Evolutionary conservation across 2,329 filamentous ascomycete species (phyloP).

Genomic region (Neofusicoccum sp.): DNA sequence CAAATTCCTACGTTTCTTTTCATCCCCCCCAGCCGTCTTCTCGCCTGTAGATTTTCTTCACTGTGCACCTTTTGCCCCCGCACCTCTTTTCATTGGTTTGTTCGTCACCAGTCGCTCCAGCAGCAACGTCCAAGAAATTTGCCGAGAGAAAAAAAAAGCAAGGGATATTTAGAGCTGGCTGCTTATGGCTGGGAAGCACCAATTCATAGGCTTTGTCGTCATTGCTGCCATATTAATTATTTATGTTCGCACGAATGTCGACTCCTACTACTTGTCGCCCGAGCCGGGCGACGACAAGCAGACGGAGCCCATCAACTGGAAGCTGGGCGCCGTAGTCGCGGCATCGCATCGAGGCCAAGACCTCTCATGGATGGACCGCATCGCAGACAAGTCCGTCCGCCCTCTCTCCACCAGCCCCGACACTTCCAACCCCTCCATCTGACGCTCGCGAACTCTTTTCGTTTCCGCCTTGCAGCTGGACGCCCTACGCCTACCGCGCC

Average conservation of each 20-base stretch:
- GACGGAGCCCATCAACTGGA: background rate
- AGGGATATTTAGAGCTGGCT: no score
- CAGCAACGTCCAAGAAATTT: background rate
- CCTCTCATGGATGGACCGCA: background rate
- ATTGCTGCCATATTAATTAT: background rate
- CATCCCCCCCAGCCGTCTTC: background rate
- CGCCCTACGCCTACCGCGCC: slow-evolving; percentile 9
- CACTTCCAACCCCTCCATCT: background rate
- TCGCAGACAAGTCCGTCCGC: background rate
- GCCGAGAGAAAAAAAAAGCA: no score
- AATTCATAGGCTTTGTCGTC: background rate
- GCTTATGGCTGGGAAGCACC: background rate
- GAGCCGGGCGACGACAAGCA: background rate
- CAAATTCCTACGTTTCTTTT: background rate
- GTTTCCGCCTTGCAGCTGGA: slow-evolving; percentile 18
- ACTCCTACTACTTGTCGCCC: background rate
- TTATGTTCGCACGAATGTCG: background rate
- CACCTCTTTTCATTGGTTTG: background rate
- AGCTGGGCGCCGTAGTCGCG: background rate
- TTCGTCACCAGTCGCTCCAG: background rate
- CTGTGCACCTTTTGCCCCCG: background rate
- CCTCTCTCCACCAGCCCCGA: background rate
- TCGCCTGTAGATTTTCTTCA: no score
- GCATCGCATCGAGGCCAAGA: background rate
- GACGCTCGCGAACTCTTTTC: no score